Conservation (phyloP, 495 filamentous ascomycete species). For the Neurospora pannonica region DNA sequence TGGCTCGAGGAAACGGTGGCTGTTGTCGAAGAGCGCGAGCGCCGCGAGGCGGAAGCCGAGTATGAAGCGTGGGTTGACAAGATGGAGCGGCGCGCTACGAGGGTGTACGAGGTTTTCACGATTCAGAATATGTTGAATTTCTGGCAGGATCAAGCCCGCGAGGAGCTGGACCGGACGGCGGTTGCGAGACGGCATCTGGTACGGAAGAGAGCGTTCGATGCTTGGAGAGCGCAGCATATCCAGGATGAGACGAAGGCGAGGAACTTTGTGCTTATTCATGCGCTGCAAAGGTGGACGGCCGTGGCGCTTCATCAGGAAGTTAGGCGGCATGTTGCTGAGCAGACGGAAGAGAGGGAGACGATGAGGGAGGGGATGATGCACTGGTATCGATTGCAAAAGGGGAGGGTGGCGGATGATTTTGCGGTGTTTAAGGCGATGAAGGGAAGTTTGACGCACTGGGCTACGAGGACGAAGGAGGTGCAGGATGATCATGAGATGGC, state of each 20-base stretch:
- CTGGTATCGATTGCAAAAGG: slow-evolving; percentile 6
- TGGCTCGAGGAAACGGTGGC: slow-evolving; percentile 14
- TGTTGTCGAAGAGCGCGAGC: slow-evolving; percentile 3
- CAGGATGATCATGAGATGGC: slow-evolving; percentile 13
- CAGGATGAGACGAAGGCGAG: slow-evolving; percentile 66
- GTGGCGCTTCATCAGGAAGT: slow-evolving; percentile 19
- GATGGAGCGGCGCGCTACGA: slow-evolving; percentile 21
- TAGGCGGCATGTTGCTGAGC: slow-evolving; percentile 13
- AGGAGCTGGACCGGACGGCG: slow-evolving; percentile 39
- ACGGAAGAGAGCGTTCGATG: slow-evolving; percentile 61
- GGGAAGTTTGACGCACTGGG: slow-evolving; percentile 10
- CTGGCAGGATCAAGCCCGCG: slow-evolving; percentile 15
- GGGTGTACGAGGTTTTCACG: slow-evolving; percentile 21
- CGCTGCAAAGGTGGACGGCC: slow-evolving; percentile 19
- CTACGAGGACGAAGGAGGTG: slow-evolving; percentile 3
- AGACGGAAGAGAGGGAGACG: slow-evolving; percentile 6
- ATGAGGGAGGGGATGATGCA: slow-evolving; percentile 7
- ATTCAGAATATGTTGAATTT: slow-evolving; percentile 10
- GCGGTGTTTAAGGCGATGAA: neutral
- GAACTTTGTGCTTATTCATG: slow-evolving; percentile 48
- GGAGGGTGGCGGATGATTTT: slow-evolving; percentile 15
- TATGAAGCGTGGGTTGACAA: slow-evolving; percentile 12
- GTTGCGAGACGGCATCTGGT: slow-evolving; percentile 61
- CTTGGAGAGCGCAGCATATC: slow-evolving; percentile 65
- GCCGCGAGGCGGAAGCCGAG: slow-evolving; percentile 12